Conservation (phyloP, 1,284 basidiomycete genomes). For the Coriolopsis trogii region DNA sequence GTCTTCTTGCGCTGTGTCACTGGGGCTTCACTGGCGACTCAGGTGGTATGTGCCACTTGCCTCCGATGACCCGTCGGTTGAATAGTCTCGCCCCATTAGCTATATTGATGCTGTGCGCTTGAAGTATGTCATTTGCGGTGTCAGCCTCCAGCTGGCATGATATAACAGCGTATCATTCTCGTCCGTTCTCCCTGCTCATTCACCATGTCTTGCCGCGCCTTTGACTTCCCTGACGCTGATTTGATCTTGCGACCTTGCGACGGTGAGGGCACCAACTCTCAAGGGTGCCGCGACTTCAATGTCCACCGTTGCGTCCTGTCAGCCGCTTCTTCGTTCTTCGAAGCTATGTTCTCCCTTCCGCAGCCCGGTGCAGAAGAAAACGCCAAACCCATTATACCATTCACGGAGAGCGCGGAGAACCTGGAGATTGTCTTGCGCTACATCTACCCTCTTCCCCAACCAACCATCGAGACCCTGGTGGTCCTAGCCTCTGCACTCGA, state of each 20-base stretch:
- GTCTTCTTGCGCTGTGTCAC: no score
- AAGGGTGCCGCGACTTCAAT: constrained; percentile 43
- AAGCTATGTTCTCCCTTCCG: constrained; percentile 68
- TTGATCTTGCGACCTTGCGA: constrained; percentile 51
- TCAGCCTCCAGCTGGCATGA: no score
- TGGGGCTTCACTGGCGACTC: no score
- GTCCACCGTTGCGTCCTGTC: constrained; percentile 66
- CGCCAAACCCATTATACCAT: constrained; percentile 49
- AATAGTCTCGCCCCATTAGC: no score
- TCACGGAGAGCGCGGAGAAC: constrained; percentile 50
- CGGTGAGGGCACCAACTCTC: constrained; percentile 1
- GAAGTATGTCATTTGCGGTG: background rate
- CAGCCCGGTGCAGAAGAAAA: constrained; percentile 36
- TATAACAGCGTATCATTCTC: background rate
- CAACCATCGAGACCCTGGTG: constrained; percentile 44
- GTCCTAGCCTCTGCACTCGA: constrained; percentile 53
- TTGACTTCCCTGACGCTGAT: constrained; percentile 55
- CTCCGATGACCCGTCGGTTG: no score
- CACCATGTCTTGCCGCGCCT: constrained; percentile 32
- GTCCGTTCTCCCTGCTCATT: background rate
- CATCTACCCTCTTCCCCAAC: constrained; percentile 44
- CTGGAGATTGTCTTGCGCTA: constrained; percentile 56
- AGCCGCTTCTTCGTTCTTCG: constrained; percentile 67
- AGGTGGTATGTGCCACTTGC: no score
- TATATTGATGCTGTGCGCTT: no score